These are phyloP conservation scores for Peronosclerospora sorghi DNA, from an alignment of 352 stramenopile species.

Conservation along the genomic window DNA sequence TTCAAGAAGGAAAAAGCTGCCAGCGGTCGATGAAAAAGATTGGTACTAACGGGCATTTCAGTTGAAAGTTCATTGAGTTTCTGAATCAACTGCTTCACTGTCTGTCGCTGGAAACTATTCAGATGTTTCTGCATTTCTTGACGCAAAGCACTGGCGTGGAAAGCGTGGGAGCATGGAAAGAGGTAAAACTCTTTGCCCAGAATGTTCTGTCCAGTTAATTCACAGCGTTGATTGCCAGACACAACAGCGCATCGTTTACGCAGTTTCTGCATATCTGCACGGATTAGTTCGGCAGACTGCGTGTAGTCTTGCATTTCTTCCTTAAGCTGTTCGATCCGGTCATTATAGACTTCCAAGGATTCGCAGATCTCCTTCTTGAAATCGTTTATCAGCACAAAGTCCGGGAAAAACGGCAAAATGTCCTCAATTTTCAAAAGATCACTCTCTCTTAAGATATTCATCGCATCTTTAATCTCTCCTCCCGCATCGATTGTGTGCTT, in stretches of 20 bases:
- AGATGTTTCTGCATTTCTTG: slow-evolving; percentile 85
- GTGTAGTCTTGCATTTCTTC: slow-evolving; percentile 91
- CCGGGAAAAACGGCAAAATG: slow-evolving; percentile 90
- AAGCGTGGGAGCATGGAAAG: slow-evolving; percentile 90
- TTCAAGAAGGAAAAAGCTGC: slow-evolving; percentile 53
- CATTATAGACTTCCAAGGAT: slow-evolving; percentile 86
- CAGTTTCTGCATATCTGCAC: slow-evolving; percentile 81
- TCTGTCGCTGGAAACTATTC: slow-evolving; percentile 84
- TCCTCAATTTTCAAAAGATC: slow-evolving; percentile 89
- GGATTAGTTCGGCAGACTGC: slow-evolving; percentile 83
- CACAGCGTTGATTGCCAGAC: slow-evolving; percentile 82
- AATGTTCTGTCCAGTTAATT: slow-evolving; percentile 83
- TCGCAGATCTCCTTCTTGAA: slow-evolving; percentile 94
- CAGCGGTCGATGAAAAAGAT: slow-evolving; percentile 68
- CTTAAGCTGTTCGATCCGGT: slow-evolving; percentile 87
- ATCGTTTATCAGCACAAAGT: slow-evolving; percentile 92
- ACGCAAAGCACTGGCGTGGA: slow-evolving; percentile 84
- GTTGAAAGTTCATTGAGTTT: slow-evolving; percentile 81
- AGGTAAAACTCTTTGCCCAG: slow-evolving; percentile 89
- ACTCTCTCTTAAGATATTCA: slow-evolving; percentile 82
- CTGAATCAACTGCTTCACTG: slow-evolving; percentile 82
- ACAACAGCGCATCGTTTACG: slow-evolving; percentile 80
- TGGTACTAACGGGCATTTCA: slow-evolving; percentile 54
- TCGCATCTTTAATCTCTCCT: slow-evolving; percentile 73
- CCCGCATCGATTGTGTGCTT: slow-evolving; percentile 87